Evolutionary conservation across 352 stramenopile genomes (phyloP), one percentile per base, ranked within the genome.

Genomic region (Pythium monospermum): DNA sequence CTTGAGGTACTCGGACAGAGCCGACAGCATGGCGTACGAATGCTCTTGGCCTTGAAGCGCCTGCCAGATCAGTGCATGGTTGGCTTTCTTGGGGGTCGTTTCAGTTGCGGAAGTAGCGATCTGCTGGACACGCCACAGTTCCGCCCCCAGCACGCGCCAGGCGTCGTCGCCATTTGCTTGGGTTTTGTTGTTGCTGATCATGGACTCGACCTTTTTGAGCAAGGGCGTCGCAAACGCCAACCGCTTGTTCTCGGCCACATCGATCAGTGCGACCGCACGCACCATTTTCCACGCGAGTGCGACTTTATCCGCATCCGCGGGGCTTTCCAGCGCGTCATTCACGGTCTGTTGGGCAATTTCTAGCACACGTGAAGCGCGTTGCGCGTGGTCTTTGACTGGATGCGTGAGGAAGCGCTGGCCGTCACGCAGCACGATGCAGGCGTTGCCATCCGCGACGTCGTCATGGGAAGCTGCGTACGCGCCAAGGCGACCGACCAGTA

Each of bases 221-320:
- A 75, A 23, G 3, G 73, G 62, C 13, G 53, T 61, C 2, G 68
- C 66, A 41, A 90, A 89, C 22, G 28, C 41, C 0, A 71, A 58
- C 23, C 85, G 23, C 23, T 82, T 65, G 10, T 48, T 47, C 28
- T 68, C 52, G 23, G 80, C 37, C 13, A 85, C 32, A 12, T 69
- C 64, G 16, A 90, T 35, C 11, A 84, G 35, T 18, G 79, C 68
- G 18, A 89, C 59, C 3, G 73, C 71, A 23, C 81, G 77, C 42
- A 68, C 82, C 27, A 83, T 74, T 52, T 87, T 86, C 81, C 81
- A 92, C n/a, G 63, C 69, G 25, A 78, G n/a, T n/a, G 73, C 67
- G 8, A 88, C 43, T 35, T 46, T 57, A 10, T 43, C 43, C 6
- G 23, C 25, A 13, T 71, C 51, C 0, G 27, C 44, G 15, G 60